Base-by-base conservation (phyloP, 108 stramenopile genomes). In the Fistulifera pelliculosa region DNA sequence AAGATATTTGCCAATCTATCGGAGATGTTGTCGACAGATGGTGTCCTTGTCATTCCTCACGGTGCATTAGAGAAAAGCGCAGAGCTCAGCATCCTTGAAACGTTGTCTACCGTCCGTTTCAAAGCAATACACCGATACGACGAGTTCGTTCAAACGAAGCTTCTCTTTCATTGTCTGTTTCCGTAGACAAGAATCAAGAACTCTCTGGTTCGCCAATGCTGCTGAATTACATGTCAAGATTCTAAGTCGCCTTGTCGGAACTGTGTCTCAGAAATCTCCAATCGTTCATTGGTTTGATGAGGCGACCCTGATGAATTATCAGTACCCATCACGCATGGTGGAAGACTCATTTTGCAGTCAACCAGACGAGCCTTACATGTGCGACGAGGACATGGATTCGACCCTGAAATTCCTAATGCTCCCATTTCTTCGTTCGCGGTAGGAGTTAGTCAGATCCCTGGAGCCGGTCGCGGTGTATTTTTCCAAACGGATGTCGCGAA, bases 81-180 rank as follows among this genome's bases (percentile, higher is more conserved):
- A 3, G 31, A 74, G 4, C 60, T 70, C 45, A 65, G 64, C 43
- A 45, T 70, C 11, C 50, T 80, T 13, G 79, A 80, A 3, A 35
- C 8, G 6, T 35, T 35, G 49, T 54, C 52, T 15, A 22, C 69
- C 49, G 55, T 62, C 39, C 40, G 54, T 6, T 53, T 73, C 18
- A 54, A 27, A 14, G 59, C 69, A 24, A 47, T 80, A 23, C 78
- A 80, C 27, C 52, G 62, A 23, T 80, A 76, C 28, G 75, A 71
- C 17, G 40, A 79, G 48, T 22, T 18, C 6, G 7, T 17, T 16
- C 57, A 18, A 10, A 14, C 10, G 23, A 8, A 18, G 6, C 22
- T 5, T 25, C 26, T 19, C 14, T 44, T 38, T 35, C 31, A 35
- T 35, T 35, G 31, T 8, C 8, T 35, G 31, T 35, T 35, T 43